phyloP scores from a whole-genome alignment of 108 stramenopile species.

The Skeletonema costatum region DNA sequence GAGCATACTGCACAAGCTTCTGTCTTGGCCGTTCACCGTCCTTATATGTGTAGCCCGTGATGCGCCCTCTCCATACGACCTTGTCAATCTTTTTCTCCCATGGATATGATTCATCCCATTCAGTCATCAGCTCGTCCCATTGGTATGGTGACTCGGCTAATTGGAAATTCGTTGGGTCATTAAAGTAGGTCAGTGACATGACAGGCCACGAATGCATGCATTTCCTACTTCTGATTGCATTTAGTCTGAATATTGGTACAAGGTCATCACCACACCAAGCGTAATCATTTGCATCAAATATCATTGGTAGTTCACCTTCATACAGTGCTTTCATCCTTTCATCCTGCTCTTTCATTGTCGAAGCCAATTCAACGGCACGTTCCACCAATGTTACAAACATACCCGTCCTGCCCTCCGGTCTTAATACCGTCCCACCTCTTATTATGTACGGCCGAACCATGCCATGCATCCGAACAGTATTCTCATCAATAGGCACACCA shows the following conservation, averaged over 20 bases:
- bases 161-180: constrained; percentile 18
- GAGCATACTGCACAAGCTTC: constrained; percentile 14
- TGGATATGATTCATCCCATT: constrained; percentile 24
- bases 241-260: constrained; percentile 30
- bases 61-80: constrained; percentile 31
- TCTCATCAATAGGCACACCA: neutral
- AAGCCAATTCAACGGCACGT: constrained; percentile 18
- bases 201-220: constrained; percentile 34
- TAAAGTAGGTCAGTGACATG: constrained; percentile 24
- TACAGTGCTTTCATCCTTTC: constrained; percentile 13
- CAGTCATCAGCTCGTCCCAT: constrained; percentile 24
- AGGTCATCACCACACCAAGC: constrained; percentile 34
- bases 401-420: constrained; percentile 15
- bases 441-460: constrained; percentile 17
- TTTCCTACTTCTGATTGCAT: constrained; percentile 19
- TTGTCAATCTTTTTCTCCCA: constrained; percentile 32
- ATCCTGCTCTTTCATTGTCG: neutral
- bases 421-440: constrained; percentile 24
- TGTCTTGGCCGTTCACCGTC: constrained; percentile 28
- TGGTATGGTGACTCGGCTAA: constrained; percentile 12
- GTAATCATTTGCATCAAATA: constrained; percentile 33
- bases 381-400: constrained; percentile 32
- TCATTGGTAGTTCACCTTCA: constrained; percentile 25
- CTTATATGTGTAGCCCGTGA: constrained; percentile 31
- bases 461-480: constrained; percentile 12